A percentile compares a stretch with the other conserved stretches of the same genome.
Conservation (phyloP, 169 alveolate species). For the Plasmodium knowlesi region DNA sequence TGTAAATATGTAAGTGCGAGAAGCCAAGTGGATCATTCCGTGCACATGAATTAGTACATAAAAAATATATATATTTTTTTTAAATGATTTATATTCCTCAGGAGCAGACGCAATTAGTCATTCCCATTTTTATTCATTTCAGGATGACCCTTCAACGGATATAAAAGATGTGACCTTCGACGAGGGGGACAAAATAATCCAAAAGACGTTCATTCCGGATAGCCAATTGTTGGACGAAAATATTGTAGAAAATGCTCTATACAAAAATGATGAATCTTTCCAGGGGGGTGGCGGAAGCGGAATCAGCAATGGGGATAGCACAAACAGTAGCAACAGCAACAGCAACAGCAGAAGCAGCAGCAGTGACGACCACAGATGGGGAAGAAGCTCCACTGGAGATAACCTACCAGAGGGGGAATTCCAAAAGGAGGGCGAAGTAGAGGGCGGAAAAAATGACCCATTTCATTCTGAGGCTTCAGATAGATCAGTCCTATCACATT, state of each 20-base stretch:
- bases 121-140: not conserved
- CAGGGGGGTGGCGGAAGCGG: not conserved
- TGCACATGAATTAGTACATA: not conserved
- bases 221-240: constrained; percentile 25
- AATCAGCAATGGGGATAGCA: not conserved
- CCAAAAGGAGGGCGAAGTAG: not conserved
- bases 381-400: not conserved
- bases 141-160: constrained; percentile 24
- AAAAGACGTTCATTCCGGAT: constrained; percentile 43
- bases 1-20: constrained; percentile 32
- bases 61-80: not conserved
- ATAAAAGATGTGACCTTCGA: constrained; percentile 25
- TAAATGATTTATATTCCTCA: not conserved
- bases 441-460: not conserved
- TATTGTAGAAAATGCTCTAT: constrained; percentile 38
- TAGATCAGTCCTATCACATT: not conserved
- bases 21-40: not conserved
- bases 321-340: not conserved
- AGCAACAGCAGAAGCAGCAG: not conserved
- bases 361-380: not conserved
- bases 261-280: constrained; percentile 19
- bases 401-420: not conserved
- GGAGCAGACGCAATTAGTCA: not conserved
- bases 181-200: constrained; percentile 13
- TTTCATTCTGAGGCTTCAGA: not conserved